Evolutionary conservation across 2,329 filamentous ascomycete genomes (phyloP).

Genomic region (Diplodia sapinea): DNA sequence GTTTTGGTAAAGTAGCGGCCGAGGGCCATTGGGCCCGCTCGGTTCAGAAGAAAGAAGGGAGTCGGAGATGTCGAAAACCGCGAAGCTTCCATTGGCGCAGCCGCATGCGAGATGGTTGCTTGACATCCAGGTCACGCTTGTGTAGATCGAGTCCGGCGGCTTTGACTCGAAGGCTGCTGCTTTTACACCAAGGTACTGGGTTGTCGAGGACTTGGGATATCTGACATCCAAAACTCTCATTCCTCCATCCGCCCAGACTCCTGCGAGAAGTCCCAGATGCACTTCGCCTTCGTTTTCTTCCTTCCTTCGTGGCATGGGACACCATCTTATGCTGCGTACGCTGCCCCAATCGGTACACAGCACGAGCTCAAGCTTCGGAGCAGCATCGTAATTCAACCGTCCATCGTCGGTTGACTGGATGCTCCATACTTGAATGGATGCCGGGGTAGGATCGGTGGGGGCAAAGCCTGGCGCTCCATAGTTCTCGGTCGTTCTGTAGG

Average conservation of each 20-base stretch:
- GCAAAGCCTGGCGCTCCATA: conserved; percentile 42
- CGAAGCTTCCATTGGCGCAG: conserved; percentile 62
- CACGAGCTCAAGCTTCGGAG: conserved; percentile 56
- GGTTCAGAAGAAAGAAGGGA: conserved; percentile 44
- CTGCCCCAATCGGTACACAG: conserved; percentile 65
- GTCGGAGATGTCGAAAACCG: conserved; percentile 57
- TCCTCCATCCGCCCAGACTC: conserved; percentile 64
- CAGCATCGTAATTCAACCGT: conserved; percentile 50
- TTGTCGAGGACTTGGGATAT: conserved; percentile 32
- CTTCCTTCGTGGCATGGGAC: conserved; percentile 51
- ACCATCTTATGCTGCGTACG: conserved; percentile 62
- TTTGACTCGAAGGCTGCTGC: conserved; percentile 58
- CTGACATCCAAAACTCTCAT: conserved; percentile 61
- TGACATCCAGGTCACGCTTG: conserved; percentile 63
- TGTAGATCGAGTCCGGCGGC: conserved; percentile 61
- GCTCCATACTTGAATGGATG: conserved; percentile 65
- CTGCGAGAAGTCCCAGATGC: conserved; percentile 60
- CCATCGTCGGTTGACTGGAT: conserved; percentile 38
- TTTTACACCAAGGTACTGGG: conserved; percentile 50
- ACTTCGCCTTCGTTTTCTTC: conserved; percentile 38
- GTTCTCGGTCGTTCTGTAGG: conserved; percentile 46
- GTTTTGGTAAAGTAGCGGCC: conserved; percentile 52
- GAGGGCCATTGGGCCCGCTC: conserved; percentile 33
- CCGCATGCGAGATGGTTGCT: conserved; percentile 60
- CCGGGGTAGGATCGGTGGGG: conserved; percentile 44